phyloP scores from a whole-genome alignment of 139 green algal genomes.

The Chlamydomonas schloesseri region DNA sequence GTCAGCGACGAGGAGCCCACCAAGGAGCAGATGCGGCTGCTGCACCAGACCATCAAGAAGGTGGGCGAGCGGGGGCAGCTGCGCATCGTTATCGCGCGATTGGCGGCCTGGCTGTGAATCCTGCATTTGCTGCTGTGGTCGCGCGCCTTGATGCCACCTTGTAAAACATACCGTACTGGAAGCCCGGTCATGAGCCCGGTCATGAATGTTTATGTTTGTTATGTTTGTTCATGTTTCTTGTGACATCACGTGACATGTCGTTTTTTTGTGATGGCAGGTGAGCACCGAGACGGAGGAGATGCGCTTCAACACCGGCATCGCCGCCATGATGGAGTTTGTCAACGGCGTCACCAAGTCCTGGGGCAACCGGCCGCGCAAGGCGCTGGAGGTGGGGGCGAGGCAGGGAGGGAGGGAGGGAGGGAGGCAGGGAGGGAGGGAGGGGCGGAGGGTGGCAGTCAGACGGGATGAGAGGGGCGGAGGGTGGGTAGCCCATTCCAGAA shows the following conservation, averaged over 20 bases:
- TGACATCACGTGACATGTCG: too few relatives aligned
- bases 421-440: not conserved
- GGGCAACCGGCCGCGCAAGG: conserved; percentile 47
- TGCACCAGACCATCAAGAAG: conserved; percentile 94
- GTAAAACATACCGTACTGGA: too few relatives aligned
- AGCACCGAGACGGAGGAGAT: conserved; percentile 95
- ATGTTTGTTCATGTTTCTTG: too few relatives aligned
- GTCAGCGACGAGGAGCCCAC: conserved; percentile 70
- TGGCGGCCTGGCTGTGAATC: too few relatives aligned
- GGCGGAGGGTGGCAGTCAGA: not conserved
- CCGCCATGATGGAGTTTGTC: conserved; percentile 99
- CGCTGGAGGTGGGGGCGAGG: conserved; percentile 28
- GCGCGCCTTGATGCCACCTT: too few relatives aligned
- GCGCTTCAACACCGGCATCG: conserved; percentile 98
- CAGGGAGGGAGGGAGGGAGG: not conserved
- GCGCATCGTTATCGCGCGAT: too few relatives aligned
- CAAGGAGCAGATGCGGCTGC: conserved; percentile 85
- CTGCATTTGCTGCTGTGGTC: too few relatives aligned
- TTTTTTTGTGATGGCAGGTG: conserved; percentile 80
- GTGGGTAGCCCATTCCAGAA: too few relatives aligned
- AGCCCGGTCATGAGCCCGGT: too few relatives aligned
- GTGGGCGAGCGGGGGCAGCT: conserved; percentile 55
- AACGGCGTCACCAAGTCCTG: conserved; percentile 93
- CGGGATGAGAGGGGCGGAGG: not conserved
- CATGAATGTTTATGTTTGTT: too few relatives aligned